phyloP scores from a whole-genome alignment of 2,329 filamentous ascomycete species.

The Colletotrichum theobromicola region DNA sequence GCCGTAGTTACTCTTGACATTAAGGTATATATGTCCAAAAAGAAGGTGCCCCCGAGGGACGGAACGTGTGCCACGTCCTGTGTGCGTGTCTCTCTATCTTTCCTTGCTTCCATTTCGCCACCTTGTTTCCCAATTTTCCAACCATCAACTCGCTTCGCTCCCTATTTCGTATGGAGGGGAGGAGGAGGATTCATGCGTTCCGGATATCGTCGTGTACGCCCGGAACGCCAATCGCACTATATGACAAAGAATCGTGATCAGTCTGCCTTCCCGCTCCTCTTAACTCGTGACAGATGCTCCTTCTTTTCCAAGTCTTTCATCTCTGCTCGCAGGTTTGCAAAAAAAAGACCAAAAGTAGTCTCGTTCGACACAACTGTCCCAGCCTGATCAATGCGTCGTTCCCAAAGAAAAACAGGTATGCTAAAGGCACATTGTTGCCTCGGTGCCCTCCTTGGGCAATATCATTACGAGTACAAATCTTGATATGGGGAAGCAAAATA shows the following conservation, averaged over 20 bases:
- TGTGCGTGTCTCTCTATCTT: not conserved
- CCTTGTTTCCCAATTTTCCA: not conserved
- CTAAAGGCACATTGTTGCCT: not conserved
- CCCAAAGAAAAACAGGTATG: not conserved
- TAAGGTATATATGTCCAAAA: not conserved
- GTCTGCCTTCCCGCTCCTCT: not conserved
- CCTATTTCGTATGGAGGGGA: not conserved
- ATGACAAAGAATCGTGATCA: not conserved
- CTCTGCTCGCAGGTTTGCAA: not conserved
- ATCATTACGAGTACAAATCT: not conserved
- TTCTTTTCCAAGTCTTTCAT: not conserved
- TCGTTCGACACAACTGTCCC: not conserved
- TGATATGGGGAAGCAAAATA: not conserved
- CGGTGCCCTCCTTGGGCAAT: not conserved
- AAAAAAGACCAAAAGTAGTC: not conserved
- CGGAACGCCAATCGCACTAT: slow-evolving; percentile 1
- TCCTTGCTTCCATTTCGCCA: not conserved
- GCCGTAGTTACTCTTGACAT: not conserved
- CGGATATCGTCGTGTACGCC: slow-evolving; percentile 15
- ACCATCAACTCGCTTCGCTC: not conserved
- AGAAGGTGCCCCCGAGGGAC: not conserved
- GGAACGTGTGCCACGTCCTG: not conserved
- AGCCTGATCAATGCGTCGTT: not conserved
- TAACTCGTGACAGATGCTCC: not conserved
- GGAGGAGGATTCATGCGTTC: not conserved